These are phyloP conservation scores for Aspergillus niger DNA, from an alignment of 2,329 filamentous ascomycete genomes.

Conservation along the genomic window DNA sequence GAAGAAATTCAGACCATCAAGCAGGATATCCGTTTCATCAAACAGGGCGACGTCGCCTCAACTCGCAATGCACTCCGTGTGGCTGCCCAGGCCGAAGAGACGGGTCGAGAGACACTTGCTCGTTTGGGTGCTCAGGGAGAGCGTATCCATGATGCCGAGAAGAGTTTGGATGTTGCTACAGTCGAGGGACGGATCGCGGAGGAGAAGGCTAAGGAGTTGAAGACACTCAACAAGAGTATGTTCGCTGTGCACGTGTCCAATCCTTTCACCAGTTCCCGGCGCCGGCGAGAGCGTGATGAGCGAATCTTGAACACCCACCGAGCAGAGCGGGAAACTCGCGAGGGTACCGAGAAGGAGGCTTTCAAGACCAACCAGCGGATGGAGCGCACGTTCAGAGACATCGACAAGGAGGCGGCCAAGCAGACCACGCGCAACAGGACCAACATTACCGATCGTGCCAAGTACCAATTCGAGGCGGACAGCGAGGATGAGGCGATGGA, in stretches of 20 bases:
- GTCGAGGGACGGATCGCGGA: conserved; percentile 75
- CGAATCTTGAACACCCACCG: conserved; percentile 67
- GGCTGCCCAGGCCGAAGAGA: conserved; percentile 69
- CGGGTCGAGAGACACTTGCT: conserved; percentile 70
- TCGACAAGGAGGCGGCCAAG: conserved; percentile 56
- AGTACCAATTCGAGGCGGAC: conserved; percentile 79
- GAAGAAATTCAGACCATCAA: conserved; percentile 72
- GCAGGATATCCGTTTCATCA: conserved; percentile 72
- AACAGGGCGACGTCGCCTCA: conserved; percentile 73
- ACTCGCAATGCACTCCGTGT: conserved; percentile 70
- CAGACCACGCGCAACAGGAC: conserved; percentile 53
- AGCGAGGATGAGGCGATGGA: conserved; percentile 70
- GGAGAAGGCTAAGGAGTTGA: conserved; percentile 79
- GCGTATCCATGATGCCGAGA: conserved; percentile 77
- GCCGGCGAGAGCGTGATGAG: conserved; percentile 66
- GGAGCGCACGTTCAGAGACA: conserved; percentile 67
- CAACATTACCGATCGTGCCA: conserved; percentile 64
- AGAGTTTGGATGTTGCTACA: conserved; percentile 77
- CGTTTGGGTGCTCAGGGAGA: conserved; percentile 78
- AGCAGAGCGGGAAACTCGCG: conserved; percentile 57
- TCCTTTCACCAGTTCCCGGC: conserved; percentile 71
- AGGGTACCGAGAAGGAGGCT: conserved; percentile 58
- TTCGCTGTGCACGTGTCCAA: conserved; percentile 80
- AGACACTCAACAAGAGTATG: conserved; percentile 86
- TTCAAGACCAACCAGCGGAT: conserved; percentile 57